These are phyloP conservation scores for Aureobasidium sp. DNA, from an alignment of 2,329 filamentous ascomycete species.

Conservation along the genomic window DNA sequence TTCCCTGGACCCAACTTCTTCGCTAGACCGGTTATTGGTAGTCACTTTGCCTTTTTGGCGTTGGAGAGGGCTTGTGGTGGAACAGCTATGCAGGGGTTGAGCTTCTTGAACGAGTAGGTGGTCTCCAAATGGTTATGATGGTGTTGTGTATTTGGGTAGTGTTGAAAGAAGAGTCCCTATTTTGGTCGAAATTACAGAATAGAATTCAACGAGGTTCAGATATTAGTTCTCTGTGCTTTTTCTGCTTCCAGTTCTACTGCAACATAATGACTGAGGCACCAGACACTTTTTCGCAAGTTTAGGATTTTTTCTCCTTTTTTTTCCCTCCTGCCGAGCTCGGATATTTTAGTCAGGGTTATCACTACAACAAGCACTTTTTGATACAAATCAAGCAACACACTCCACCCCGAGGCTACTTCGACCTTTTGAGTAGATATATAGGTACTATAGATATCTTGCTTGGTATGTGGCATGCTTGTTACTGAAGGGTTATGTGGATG, in stretches of 20 bases:
- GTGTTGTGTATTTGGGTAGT: background rate
- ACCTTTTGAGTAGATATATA: background rate
- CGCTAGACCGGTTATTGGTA: slow-evolving; percentile 84
- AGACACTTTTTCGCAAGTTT: background rate
- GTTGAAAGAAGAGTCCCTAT: background rate
- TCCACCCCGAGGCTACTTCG: background rate
- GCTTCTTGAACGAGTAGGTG: slow-evolving; percentile 23
- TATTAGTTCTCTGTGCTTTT: background rate
- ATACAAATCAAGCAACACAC: background rate
- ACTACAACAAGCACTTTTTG: background rate
- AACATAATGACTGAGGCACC: background rate
- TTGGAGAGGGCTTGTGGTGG: slow-evolving; percentile 83
- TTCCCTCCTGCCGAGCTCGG: too few species aligned
- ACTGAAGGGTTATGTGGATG: background rate
- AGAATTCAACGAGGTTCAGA: background rate
- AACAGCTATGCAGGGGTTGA: slow-evolving; percentile 65
- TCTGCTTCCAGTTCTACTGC: background rate
- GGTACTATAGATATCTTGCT: background rate
- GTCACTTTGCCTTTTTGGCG: slow-evolving; percentile 88
- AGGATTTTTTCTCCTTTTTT: too few species aligned
- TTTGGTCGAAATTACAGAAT: background rate
- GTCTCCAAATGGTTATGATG: background rate
- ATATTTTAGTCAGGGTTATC: background rate
- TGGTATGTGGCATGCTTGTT: background rate
- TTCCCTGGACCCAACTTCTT: slow-evolving; percentile 82